Evolutionary conservation across 1,284 basidiomycete genomes (phyloP), one percentile per base, ranked within the genome.

Genomic region (Austroboletus rostrupii): DNA sequence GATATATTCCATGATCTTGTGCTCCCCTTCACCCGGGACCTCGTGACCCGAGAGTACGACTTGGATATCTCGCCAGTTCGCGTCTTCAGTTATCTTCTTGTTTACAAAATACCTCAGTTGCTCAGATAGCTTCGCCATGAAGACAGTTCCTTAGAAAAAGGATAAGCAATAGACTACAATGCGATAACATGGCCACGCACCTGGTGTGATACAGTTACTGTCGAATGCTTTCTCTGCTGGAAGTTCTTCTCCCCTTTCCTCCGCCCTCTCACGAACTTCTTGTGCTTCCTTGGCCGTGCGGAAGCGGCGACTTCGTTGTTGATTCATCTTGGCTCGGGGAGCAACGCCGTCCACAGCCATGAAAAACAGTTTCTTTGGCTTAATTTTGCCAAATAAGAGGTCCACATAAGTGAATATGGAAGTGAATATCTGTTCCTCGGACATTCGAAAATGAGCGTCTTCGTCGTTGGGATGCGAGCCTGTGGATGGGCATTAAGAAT

Each of bases 1-100:
- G 64, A 99, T 98, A 70, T 96, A 99, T 69, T 99, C 97, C 90
- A 99, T 98, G 61, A 99, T 96, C 78, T 99, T 99, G 80, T 99
- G 97, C 69, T 99, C 97, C 56, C 97, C 97, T 70, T 99, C 97
- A 57, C 97, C 97, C 0, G 96, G 96, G 5, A 97, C 92, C 61
- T 99, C 95, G 68, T 99, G 95, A n/a, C 96, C 97, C 35, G 93
- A 97, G 40, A 99, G 76, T 45, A 99, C 91, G 43, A 99, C 94
- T 61, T 93, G 79, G 41, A 99, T 85, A 51, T 87, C 80, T 54
- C 90, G 77, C 97, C 97, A 99, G 65, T 92, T 87, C 12, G 94
- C 83, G 66, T 97, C 94, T 66, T 97, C 95, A 0, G 87, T 83
- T 28, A 97, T 95, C 75, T 97, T 95, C 80, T 97, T 97, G 70